Evolutionary conservation across 306 rosid species (phyloP).

Genomic region (Pyrus pyrifolia): DNA sequence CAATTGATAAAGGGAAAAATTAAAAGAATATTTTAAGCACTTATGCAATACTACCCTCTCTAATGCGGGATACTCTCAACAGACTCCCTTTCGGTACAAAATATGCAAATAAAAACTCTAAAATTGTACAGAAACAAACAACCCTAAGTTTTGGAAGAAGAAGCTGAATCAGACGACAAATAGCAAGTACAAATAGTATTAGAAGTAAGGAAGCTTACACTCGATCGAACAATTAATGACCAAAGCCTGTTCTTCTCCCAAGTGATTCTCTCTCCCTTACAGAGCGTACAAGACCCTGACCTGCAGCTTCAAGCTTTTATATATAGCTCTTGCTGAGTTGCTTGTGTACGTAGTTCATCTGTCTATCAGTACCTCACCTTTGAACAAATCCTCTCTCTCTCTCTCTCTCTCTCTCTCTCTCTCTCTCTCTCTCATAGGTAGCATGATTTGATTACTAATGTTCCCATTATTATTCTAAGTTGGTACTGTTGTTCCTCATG

Average conservation of each 20-base stretch:
- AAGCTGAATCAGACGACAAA: background rate
- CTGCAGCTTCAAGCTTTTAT: slow-evolving; percentile 21
- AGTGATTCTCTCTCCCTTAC: background rate
- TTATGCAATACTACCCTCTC: background rate
- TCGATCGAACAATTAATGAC: background rate
- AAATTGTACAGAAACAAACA: background rate
- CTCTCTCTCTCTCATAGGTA: background rate
- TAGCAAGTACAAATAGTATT: background rate
- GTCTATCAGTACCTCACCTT: slow-evolving; percentile 15
- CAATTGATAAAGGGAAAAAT: background rate
- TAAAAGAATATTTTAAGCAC: background rate
- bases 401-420: too few relatives aligned
- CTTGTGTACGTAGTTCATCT: background rate
- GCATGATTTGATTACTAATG: background rate
- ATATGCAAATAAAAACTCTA: background rate
- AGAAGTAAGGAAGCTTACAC: background rate
- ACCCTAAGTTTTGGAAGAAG: background rate
- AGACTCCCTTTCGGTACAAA: background rate
- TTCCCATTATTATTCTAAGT: background rate
- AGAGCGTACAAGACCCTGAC: slow-evolving; percentile 8
- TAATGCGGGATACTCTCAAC: background rate
- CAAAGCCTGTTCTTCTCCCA: background rate
- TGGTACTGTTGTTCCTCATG: background rate
- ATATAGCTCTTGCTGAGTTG: slow-evolving; percentile 14
- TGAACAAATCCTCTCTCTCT: slow-evolving; percentile 2